Conservation (phyloP, 805 yeast species). For the Monosporozyma yasuniensis region DNA sequence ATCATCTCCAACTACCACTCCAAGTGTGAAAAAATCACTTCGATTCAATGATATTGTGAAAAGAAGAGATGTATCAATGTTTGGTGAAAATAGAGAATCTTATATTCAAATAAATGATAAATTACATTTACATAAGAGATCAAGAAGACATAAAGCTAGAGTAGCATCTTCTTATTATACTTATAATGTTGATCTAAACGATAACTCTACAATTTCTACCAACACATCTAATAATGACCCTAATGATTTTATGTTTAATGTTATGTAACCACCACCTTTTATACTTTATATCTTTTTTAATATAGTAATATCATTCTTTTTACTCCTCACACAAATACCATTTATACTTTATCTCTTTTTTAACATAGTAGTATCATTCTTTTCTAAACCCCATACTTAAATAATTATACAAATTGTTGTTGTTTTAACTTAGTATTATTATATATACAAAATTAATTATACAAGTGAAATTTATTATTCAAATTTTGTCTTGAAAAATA, state of each 20-base stretch:
- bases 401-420: no score
- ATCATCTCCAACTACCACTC: not conserved
- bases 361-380: not conserved
- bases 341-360: not conserved
- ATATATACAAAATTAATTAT: not conserved
- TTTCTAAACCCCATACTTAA: no score
- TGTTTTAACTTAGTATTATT: no score
- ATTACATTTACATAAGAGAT: not conserved
- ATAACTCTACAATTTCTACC: not conserved
- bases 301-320: not conserved
- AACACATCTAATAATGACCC: not conserved
- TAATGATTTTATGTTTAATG: not conserved
- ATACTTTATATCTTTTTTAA: not conserved
- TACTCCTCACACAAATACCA: no score
- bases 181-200: not conserved
- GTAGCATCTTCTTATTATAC: not conserved
- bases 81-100: slow-evolving; percentile 12
- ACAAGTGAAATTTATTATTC: slow-evolving; percentile 1
- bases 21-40: slow-evolving; percentile 9
- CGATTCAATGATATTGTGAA: slow-evolving; percentile 19
- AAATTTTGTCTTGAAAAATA: slow-evolving; percentile 42
- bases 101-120: slow-evolving; percentile 19
- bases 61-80: slow-evolving; percentile 17
- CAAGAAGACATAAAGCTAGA: not conserved
- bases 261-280: not conserved